Evolutionary conservation across 164 flowering plant genomes (phyloP).

Genomic region (Vitis rotundifolia): DNA sequence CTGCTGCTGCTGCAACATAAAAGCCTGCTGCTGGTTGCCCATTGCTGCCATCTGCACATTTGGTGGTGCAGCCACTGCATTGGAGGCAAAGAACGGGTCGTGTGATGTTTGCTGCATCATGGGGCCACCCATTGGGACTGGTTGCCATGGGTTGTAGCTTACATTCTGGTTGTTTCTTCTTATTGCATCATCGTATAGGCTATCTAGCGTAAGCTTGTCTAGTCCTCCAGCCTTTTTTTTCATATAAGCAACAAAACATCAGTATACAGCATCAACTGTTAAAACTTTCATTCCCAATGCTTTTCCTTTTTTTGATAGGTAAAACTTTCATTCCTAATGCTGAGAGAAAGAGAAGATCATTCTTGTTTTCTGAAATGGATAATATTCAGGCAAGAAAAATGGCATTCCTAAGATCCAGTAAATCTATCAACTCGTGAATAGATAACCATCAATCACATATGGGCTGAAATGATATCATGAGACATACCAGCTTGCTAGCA

Average conservation of each 20-base stretch:
- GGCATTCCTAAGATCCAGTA: too few species aligned
- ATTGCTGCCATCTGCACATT: constrained; percentile 70
- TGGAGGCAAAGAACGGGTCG: constrained; percentile 76
- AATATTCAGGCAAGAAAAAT: too few species aligned
- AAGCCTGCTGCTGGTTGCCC: constrained; percentile 72
- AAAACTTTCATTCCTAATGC: too few species aligned
- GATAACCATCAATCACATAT: neutral
- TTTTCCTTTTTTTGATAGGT: too few species aligned
- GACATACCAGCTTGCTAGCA: constrained; percentile 72
- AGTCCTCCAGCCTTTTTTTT: constrained; percentile 73
- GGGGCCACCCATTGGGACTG: constrained; percentile 35
- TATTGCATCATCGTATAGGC: constrained; percentile 80
- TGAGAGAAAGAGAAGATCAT: neutral
- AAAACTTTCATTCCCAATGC: too few species aligned
- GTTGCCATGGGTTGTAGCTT: constrained; percentile 89
- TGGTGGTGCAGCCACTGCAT: constrained; percentile 50
- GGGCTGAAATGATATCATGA: neutral
- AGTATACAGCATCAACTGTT: neutral
- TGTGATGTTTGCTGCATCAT: constrained; percentile 50
- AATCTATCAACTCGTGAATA: too few species aligned
- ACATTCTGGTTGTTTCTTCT: constrained; percentile 59
- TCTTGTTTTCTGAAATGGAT: too few species aligned
- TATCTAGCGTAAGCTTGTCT: constrained; percentile 77
- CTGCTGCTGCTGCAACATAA: constrained; percentile 67
- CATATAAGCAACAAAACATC: neutral